Base-by-base conservation (phyloP, 768 basidiomycete genomes). In the Tylopilus felleus region DNA sequence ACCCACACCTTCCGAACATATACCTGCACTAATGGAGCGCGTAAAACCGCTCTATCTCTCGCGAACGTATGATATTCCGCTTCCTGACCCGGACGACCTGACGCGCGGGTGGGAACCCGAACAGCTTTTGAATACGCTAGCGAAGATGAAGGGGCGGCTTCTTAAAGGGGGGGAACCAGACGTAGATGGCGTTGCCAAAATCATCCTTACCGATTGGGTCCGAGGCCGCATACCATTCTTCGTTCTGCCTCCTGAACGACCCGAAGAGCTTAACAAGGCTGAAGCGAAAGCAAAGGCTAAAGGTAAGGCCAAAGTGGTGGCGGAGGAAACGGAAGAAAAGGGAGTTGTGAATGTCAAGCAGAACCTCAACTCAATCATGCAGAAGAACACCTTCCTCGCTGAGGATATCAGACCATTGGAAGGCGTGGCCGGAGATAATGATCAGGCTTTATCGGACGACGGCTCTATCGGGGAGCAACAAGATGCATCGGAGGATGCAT, bases 181-280 rank as follows among this genome's bases (percentile, higher is more conserved):
- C 71, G 68, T 87, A 42, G 91, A 98, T 65, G 82, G 89, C 4
- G 93, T 95, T 27, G 89, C 96, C 28, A 98, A 95, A 75, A 95
- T 99, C 69, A 76, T 98, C 44, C 73, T 99, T 65, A 91, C 86
- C 69, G 97, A 98, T 70, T 98, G 96, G 96, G 93, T 98, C 54
- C 78, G 97, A 43, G 97, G 96, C 8, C 88, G 93, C 62, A 96
- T 99, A 65, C 97, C 97, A 19, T 99, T 86, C 78, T 99, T 98
- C 65, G 94, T 93, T 35, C 68, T 88, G 13, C 97, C 97, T 14
- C 96, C 96, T 51, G 93, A 92, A 68, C 76, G 90, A 53, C 67
- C 88, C 9, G 84, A 85, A 59, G 86, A 83, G 60, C 72, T 88
- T 53, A 88, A 89, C 64, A 76, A 74, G 63, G 74, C 74, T 13